Evolutionary conservation across 106 monocot genomes (phyloP).

Genomic region (Alisma plantagoaquatica): DNA sequence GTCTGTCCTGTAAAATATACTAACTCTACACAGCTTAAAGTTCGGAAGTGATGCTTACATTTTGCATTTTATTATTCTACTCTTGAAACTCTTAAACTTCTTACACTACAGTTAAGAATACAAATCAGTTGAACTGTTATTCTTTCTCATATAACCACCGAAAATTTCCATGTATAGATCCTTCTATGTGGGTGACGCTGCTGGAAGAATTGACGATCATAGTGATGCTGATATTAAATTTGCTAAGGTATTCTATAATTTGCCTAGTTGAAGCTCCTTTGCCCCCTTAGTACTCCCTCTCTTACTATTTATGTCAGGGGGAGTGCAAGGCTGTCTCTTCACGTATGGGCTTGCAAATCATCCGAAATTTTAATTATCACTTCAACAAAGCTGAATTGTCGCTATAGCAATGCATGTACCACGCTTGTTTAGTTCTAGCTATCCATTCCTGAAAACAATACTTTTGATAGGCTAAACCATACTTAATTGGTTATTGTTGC

Average conservation of each 20-base stretch:
- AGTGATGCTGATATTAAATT: constrained; percentile 93
- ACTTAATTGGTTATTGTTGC: constrained; percentile 1
- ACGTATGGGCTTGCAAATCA: too few species aligned
- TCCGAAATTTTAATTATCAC: background rate
- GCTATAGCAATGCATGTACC: background rate
- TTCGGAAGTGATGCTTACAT: background rate
- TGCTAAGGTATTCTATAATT: constrained; percentile 85
- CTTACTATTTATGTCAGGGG: too few species aligned
- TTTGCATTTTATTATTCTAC: background rate
- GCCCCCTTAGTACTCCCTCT: too few species aligned
- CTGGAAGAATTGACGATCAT: constrained; percentile 76
- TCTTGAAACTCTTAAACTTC: background rate
- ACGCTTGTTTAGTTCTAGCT: too few species aligned
- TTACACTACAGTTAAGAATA: too few species aligned
- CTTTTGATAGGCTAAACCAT: background rate
- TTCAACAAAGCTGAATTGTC: background rate
- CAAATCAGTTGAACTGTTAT: too few species aligned
- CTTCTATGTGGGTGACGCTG: constrained; percentile 99
- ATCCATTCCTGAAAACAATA: too few species aligned
- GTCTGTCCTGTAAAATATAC: background rate
- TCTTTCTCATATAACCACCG: too few species aligned
- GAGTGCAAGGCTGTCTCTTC: too few species aligned
- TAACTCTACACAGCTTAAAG: background rate
- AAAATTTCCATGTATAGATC: constrained; percentile 49
- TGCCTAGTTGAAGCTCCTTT: too few species aligned